Percentiles rank a stretch among this genome's conserved stretches.
phyloP scores from a whole-genome alignment of 352 stramenopile genomes.

The Phytophthora fragariaefolia region DNA sequence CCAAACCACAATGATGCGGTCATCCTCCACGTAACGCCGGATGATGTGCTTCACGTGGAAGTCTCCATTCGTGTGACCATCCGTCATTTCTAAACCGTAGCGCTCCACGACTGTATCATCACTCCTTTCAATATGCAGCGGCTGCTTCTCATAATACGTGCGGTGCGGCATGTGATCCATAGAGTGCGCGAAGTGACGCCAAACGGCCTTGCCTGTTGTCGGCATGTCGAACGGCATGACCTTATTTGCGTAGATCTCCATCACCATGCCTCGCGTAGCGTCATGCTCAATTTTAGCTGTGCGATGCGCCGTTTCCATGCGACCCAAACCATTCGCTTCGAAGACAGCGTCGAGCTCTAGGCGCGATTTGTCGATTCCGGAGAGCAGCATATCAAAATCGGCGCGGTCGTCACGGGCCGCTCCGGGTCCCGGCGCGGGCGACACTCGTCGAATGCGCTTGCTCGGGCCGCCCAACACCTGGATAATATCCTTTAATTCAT shows the following conservation, averaged over 20 bases:
- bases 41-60: slow-evolving; percentile 47
- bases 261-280: slow-evolving; percentile 40
- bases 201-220: slow-evolving; percentile 41
- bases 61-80: slow-evolving; percentile 42
- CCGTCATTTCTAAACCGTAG: slow-evolving; percentile 42
- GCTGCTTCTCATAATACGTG: slow-evolving; percentile 49
- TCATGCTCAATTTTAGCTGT: slow-evolving; percentile 45
- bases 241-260: slow-evolving; percentile 51
- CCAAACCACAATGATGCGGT: slow-evolving; percentile 49
- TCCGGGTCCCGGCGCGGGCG: slow-evolving; percentile 16
- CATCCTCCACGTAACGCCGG: slow-evolving; percentile 38
- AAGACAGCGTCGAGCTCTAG: slow-evolving; percentile 44
- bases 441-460: slow-evolving; percentile 38
- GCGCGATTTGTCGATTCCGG: slow-evolving; percentile 36
- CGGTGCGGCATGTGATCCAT: slow-evolving; percentile 45
- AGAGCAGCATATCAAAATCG: slow-evolving; percentile 42
- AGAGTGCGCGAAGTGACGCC: slow-evolving; percentile 45
- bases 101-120: slow-evolving; percentile 43
- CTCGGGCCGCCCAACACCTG: slow-evolving; percentile 33
- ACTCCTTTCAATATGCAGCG: slow-evolving; percentile 41
- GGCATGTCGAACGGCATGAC: slow-evolving; percentile 45
- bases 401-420: slow-evolving; percentile 31
- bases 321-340: slow-evolving; percentile 42
- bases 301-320: slow-evolving; percentile 40
- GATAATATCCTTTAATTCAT: slow-evolving; percentile 35